A percentile compares a stretch with the other conserved stretches of the same genome.
These are phyloP conservation scores for Plasmodium vivax DNA, from an alignment of 169 alveolate species.

Conservation along the genomic window DNA sequence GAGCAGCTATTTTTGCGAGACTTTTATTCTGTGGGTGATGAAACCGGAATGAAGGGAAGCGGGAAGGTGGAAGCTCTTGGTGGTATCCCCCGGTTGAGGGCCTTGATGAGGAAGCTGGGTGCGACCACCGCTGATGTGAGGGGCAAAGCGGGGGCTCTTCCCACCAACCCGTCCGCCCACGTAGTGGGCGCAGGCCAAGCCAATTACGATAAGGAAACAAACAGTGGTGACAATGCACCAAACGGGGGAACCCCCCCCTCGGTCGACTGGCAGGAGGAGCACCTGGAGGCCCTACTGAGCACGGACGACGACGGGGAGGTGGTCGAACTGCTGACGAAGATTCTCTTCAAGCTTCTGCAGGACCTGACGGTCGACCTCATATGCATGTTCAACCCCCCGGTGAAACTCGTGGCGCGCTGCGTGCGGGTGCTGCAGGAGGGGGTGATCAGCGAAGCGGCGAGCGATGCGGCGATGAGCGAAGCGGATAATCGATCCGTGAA, in stretches of 20 bases:
- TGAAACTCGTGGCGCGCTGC: conserved; percentile 4
- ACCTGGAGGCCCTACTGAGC: not conserved
- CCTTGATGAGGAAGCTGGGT: not conserved
- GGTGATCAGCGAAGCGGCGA: not conserved
- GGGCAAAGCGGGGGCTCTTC: not conserved
- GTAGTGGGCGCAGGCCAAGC: not conserved
- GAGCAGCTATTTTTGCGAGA: conserved; percentile 15
- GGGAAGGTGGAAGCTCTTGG: not conserved
- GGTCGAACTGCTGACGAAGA: not conserved
- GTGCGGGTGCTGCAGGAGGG: conserved; percentile 12
- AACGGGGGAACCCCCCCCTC: not conserved
- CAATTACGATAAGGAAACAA: no score
- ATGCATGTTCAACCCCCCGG: conserved; percentile 56
- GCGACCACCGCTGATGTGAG: not conserved
- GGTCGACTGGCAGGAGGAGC: not conserved
- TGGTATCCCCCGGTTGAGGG: not conserved
- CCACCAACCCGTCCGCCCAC: not conserved
- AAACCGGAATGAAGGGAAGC: not conserved
- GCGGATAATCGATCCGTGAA: not conserved
- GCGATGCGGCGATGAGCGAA: not conserved
- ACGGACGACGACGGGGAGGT: conserved; percentile 23
- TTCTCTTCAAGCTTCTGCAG: conserved; percentile 20
- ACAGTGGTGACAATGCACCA: not conserved
- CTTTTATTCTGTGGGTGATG: not conserved
- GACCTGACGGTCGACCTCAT: conserved; percentile 30